Conservation (phyloP, 1,284 basidiomycete species). For the Gymnopus androsaceus region DNA sequence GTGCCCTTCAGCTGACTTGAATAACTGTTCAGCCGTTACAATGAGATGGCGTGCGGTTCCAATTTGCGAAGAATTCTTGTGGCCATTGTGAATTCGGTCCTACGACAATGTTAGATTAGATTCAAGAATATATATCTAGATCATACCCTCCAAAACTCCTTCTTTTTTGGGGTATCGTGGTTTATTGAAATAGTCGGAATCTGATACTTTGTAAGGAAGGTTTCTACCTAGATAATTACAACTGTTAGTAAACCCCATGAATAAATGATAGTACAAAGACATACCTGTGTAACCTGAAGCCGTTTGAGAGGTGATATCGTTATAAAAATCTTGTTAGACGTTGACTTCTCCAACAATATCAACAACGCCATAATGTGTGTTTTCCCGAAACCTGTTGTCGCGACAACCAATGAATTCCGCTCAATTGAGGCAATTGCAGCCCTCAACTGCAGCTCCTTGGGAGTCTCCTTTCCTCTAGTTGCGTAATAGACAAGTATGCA, state of each 20-base stretch:
- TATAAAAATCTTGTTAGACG: not conserved
- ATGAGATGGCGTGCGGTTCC: slow-evolving; percentile 2
- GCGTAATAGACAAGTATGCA: too few species aligned
- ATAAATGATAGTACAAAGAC: not conserved
- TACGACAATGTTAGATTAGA: not conserved
- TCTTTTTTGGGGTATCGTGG: too few species aligned
- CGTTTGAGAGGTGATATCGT: not conserved
- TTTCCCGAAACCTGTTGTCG: not conserved
- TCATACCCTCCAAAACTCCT: too few species aligned
- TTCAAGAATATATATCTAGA: too few species aligned
- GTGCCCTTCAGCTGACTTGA: not conserved
- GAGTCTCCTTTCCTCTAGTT: too few species aligned
- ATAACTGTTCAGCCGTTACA: slow-evolving; percentile 2
- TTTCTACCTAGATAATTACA: not conserved
- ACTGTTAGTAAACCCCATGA: not conserved
- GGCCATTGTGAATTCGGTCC: not conserved
- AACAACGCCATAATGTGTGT: too few species aligned
- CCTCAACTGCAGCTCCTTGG: too few species aligned
- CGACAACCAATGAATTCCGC: not conserved
- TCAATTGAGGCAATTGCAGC: not conserved
- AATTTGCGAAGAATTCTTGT: not conserved
- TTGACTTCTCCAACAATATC: not conserved
- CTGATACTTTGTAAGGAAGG: not conserved
- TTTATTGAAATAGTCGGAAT: not conserved
- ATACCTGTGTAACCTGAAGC: not conserved